These are phyloP conservation scores for Skeletonema grethae DNA, from an alignment of 108 stramenopile species.

Conservation along the genomic window DNA sequence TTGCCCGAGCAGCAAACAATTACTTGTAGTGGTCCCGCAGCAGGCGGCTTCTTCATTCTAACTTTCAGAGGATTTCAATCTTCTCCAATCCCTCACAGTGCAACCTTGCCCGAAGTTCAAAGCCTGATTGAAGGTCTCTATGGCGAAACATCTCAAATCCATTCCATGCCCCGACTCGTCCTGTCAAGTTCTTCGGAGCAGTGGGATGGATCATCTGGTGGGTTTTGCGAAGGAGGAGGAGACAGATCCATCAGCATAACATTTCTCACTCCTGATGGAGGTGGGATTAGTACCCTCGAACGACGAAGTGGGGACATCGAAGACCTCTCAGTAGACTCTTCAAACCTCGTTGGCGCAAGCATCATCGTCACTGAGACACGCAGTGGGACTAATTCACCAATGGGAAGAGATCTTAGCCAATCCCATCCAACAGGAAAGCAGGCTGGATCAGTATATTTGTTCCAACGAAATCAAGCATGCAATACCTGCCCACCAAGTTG, in stretches of 20 bases:
- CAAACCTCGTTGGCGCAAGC: constrained; percentile 20
- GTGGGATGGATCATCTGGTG: constrained; percentile 42
- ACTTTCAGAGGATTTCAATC: constrained; percentile 71
- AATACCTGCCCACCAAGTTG: constrained; percentile 31
- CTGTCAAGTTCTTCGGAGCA: constrained; percentile 24
- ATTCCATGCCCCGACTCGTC: constrained; percentile 50
- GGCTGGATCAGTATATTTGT: constrained; percentile 48
- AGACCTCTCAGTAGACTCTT: constrained; percentile 18
- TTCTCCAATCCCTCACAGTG: constrained; percentile 48
- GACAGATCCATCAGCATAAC: constrained; percentile 33
- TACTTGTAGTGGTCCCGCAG: constrained; percentile 49
- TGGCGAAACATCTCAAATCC: constrained; percentile 55
- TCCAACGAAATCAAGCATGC: constrained; percentile 32
- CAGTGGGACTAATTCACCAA: constrained; percentile 31
- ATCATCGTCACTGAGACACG: constrained; percentile 23
- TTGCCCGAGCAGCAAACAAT: constrained; percentile 57
- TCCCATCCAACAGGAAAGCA: constrained; percentile 40
- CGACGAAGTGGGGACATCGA: constrained; percentile 46
- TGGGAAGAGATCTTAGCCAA: constrained; percentile 30
- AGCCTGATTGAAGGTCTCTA: constrained; percentile 51
- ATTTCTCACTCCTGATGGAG: constrained; percentile 52
- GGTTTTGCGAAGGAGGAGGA: constrained; percentile 34
- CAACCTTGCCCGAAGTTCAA: constrained; percentile 51
- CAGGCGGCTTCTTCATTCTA: constrained; percentile 54
- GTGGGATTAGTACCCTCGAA: constrained; percentile 39